phyloP scores from a whole-genome alignment of 345 rosid species.

The Linum tenue region DNA sequence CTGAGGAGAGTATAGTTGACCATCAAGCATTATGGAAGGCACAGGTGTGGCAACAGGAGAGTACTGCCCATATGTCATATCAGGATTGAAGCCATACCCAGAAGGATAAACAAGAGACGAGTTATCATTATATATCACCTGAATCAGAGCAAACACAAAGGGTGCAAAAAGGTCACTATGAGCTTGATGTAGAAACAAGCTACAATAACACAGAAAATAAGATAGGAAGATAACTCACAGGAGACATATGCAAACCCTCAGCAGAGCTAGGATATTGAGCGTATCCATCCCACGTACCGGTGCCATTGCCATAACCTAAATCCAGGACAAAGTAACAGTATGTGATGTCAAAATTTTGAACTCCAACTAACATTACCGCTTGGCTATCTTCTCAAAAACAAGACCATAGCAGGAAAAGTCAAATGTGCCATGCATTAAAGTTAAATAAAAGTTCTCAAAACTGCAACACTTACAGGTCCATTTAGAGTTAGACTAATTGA shows the following conservation, averaged over 20 bases:
- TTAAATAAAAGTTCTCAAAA: too few species aligned
- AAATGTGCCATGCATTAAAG: too few species aligned
- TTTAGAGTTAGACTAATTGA: too few species aligned
- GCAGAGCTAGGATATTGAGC: slow-evolving; percentile 33
- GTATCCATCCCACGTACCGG: slow-evolving; percentile 40
- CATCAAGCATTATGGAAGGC: slow-evolving; percentile 47
- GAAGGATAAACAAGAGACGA: slow-evolving; percentile 42
- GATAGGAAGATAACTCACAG: slow-evolving; percentile 27
- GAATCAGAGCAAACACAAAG: slow-evolving; percentile 11
- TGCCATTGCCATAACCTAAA: slow-evolving; percentile 39
- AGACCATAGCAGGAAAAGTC: too few species aligned
- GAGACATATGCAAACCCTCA: slow-evolving; percentile 49
- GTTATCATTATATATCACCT: slow-evolving; percentile 54
- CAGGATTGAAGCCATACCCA: slow-evolving; percentile 46
- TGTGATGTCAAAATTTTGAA: neutral
- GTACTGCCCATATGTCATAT: slow-evolving; percentile 39
- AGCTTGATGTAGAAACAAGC: slow-evolving; percentile 1
- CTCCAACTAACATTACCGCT: neutral
- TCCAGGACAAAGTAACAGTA: slow-evolving; percentile 2
- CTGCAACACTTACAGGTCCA: too few species aligned
- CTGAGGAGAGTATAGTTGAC: slow-evolving; percentile 41
- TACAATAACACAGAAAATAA: neutral
- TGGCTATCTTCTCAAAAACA: too few species aligned
- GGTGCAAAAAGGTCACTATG: neutral
- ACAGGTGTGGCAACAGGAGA: slow-evolving; percentile 40